Base-by-base conservation (phyloP, 169 alveolate species). In the Plasmodium fragile region DNA sequence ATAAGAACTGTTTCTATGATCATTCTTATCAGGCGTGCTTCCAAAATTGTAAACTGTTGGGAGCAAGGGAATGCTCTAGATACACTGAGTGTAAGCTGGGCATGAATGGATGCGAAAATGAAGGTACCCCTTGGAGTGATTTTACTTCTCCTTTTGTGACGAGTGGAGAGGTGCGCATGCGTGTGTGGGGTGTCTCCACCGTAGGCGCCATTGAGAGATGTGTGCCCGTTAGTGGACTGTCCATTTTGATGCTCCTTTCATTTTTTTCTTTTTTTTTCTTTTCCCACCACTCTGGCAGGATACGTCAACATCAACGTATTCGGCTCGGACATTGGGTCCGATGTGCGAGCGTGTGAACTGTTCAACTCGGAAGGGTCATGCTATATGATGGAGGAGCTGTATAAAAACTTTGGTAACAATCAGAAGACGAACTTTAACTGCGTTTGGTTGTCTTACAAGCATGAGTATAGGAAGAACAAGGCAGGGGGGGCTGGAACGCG, bases 351-450 rank as follows among this genome's bases (percentile, higher is more conserved):
- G 8, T 84, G 93, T 18, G 93, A 84, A 36, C 45, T 84, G 30
- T 84, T 84, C 69, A 83, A 84, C 25, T 28, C 85, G 16, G 93
- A 84, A 25, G 93, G 79, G 2, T 84, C 93, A 72, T 84, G 93
- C 22, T 73, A 84, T 65, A 49, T 84, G 32, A 84, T 84, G 93
- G 93, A 84, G 36, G 41, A 73, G 43, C 69, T 28, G 7, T 84
- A 73, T 18, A 73, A 75, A 73, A 34, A 75, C 41, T 52, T 73
- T 11, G 84, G 34, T n/a, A 43, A 53, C 4, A 77, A 84, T 1
- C 34, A 84, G 22, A 73, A 77, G 65, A 73, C 93, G 28, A 84
- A 73, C 39, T 84, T 84, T 75, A 84, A 84, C 69, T 84, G 93
- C 59, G 79, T 69, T 11, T 84, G 93, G 93, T 7, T 84, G 43